These are phyloP conservation scores for Teratosphaeria gauchensis DNA, from an alignment of 2,329 filamentous ascomycete species.

Conservation along the genomic window DNA sequence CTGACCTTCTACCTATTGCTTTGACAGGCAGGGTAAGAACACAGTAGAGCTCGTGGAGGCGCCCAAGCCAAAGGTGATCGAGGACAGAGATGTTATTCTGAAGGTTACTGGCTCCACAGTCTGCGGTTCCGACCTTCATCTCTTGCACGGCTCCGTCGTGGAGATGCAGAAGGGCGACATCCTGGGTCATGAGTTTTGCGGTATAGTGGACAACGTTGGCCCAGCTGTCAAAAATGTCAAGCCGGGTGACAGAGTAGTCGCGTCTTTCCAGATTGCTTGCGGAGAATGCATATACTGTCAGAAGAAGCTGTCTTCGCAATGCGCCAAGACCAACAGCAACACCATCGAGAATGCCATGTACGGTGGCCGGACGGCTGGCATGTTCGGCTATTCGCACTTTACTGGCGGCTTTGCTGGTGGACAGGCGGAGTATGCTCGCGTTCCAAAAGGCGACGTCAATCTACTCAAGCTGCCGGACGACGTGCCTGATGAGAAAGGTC, in stretches of 20 bases:
- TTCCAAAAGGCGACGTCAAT: conserved; percentile 73
- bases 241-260: conserved; percentile 57
- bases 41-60: conserved; percentile 40
- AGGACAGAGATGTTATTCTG: conserved; percentile 67
- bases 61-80: conserved; percentile 61
- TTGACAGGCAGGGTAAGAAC: not conserved
- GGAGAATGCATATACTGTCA: conserved; percentile 65
- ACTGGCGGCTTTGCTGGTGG: conserved; percentile 81
- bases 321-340: conserved; percentile 70
- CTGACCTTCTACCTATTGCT: conserved; percentile 6
- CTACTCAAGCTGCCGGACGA: conserved; percentile 66
- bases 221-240: conserved; percentile 33
- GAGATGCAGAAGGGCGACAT: conserved; percentile 44
- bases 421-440: conserved; percentile 77
- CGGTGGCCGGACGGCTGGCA: conserved; percentile 62
- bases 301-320: conserved; percentile 68
- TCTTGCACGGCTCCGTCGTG: conserved; percentile 42
- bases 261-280: conserved; percentile 74
- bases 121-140: conserved; percentile 52
- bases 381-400: conserved; percentile 55
- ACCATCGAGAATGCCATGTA: conserved; percentile 65
- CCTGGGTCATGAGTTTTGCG: conserved; percentile 44
- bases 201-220: conserved; percentile 39
- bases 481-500: conserved; percentile 74
- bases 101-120: conserved; percentile 61